Evolutionary conservation across 176 grass and related monocot species (phyloP).

Genomic region (Raddia guianensis): DNA sequence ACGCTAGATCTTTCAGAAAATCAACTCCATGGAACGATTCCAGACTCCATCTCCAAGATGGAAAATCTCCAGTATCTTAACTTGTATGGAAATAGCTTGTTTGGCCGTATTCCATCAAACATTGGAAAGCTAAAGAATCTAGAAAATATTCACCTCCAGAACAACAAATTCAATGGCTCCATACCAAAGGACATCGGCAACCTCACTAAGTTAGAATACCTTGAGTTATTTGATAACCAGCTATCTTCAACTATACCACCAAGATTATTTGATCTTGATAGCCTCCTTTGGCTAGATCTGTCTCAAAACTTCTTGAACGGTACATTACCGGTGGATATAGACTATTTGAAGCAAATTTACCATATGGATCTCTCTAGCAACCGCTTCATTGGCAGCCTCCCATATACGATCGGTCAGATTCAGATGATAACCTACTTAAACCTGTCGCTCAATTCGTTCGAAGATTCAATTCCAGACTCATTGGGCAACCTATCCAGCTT

Average conservation of each 20-base stretch:
- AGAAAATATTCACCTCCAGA: accelerated
- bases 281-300: background rate
- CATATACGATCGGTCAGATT: background rate
- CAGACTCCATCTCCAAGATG: background rate
- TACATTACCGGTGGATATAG: background rate
- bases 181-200: constrained; percentile 21
- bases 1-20: background rate
- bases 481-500: background rate
- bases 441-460: background rate
- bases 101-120: background rate
- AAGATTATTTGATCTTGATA: background rate
- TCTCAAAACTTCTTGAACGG: background rate
- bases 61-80: background rate
- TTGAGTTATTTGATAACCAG: background rate
- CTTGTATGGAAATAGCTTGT: background rate
- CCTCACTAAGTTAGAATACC: background rate
- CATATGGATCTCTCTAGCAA: background rate
- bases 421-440: background rate
- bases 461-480: background rate
- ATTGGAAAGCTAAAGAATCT: background rate
- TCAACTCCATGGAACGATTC: background rate
- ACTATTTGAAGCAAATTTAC: background rate
- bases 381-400: background rate
- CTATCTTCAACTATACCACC: background rate
- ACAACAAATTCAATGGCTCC: background rate